phyloP scores from a whole-genome alignment of 1,284 basidiomycete genomes.

The Cystobasidium slooffiae region DNA sequence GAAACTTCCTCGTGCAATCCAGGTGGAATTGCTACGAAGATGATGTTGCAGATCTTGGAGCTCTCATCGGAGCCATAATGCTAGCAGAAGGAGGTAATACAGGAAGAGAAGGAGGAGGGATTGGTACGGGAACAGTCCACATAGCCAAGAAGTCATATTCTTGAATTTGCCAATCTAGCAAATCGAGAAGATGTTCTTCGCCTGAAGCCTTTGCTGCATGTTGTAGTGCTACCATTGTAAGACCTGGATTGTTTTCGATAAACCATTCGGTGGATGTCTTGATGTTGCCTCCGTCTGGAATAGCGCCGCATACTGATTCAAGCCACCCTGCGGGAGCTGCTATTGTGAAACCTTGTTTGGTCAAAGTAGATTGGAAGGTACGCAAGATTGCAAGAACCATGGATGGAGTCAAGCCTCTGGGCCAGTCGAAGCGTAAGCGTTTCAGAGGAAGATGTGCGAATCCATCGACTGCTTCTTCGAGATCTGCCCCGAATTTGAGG shows the following conservation, averaged over 20 bases:
- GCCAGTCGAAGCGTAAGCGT: conserved; percentile 22
- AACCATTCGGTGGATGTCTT: conserved; percentile 34
- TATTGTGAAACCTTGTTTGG: conserved; percentile 7
- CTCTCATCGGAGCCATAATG: background rate
- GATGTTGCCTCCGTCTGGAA: conserved; percentile 30
- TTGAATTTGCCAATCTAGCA: conserved; percentile 25
- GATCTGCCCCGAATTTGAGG: conserved; percentile 5
- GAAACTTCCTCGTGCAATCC: background rate
- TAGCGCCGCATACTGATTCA: conserved; percentile 20
- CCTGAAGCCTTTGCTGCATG: background rate
- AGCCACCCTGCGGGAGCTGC: conserved; percentile 22
- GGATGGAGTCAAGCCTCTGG: conserved; percentile 1
- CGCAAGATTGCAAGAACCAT: conserved; percentile 20
- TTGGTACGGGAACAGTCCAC: conserved; percentile 16
- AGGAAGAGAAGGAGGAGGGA: conserved; percentile 1
- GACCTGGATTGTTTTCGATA: conserved; percentile 29
- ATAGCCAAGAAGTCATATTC: conserved; percentile 27
- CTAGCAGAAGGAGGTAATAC: conserved; percentile 18
- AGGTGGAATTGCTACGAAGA: background rate
- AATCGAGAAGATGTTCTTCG: conserved; percentile 8
- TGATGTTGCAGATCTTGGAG: conserved; percentile 15
- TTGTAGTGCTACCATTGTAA: conserved; percentile 23
- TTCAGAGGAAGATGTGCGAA: conserved; percentile 14
- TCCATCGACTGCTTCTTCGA: background rate
- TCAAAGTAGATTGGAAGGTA: conserved; percentile 14